Evolutionary conservation across 306 rosid species (phyloP), one percentile per base, ranked within the genome.

Genomic region (Ceratonia siliqua): DNA sequence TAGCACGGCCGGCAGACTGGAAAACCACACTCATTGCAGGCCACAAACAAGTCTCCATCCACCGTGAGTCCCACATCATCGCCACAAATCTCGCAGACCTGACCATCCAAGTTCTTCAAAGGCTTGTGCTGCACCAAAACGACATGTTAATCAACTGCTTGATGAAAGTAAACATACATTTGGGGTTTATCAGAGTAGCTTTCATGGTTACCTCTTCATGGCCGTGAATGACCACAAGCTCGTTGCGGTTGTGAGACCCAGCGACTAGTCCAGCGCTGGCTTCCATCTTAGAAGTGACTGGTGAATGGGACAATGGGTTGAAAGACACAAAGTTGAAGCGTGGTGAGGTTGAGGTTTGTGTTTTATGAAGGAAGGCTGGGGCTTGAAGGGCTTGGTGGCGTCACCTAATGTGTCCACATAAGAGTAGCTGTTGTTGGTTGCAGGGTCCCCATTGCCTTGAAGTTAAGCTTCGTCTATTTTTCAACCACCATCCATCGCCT

Each of bases 11-110:
- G 85, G 76, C 98, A 94, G 2, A 79, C 92, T 1, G 98, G 98
- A 81, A 94, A 94, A 28, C 98, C 98, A 64, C 98, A 94, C 85
- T 94, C 98, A 68, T 94, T 91, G 76, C 98, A 94, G 1, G 98
- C 98, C 45, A 94, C 97, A 75, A 94, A 94, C 85, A 94, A 70
- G 63, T 94, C 98, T 65, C 98, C 97, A 62, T 88, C 97, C 80
- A 89, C 98, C 0, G 94, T 94, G 20, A 91, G 32, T 67, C 98
- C 98, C 58, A 91, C 97, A 3, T 82, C 96, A 71, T 94, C 98
- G 0, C 98, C 97, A 22, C 98, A 94, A 55, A 94, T 94, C 94
- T 94, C 98, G 80, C 98, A 94, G 59, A 89, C 90, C 49, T 94
- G 96, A 14, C 98, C 97, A 55, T 94, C 98, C 91, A 91, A 84